Evolutionary conservation across 805 yeast species (phyloP).

Genomic region (Hanseniaspora thailandica): DNA sequence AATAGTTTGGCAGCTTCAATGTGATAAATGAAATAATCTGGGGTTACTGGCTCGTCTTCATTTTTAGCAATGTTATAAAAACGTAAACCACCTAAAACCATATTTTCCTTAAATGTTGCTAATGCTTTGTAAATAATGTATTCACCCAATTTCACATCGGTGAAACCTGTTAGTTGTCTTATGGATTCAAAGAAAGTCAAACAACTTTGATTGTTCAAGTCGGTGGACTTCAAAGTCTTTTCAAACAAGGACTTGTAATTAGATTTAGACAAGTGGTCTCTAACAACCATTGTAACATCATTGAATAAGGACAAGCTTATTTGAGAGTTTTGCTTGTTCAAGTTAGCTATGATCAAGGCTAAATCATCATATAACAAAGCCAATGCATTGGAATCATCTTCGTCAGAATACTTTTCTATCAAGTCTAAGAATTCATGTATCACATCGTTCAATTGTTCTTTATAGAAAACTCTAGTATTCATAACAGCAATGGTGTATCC

Average conservation of each 20-base stretch:
- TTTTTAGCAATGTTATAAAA: conserved; percentile 20
- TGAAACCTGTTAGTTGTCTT: not conserved
- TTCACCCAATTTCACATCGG: not conserved
- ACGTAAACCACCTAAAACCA: conserved; percentile 27
- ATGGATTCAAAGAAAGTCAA: conserved; percentile 13
- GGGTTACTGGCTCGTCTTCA: conserved; percentile 17
- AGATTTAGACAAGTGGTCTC: not conserved
- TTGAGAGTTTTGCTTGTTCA: conserved; percentile 1
- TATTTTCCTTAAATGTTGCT: conserved; percentile 22
- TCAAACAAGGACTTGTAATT: conserved; percentile 3
- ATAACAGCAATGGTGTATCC: conserved; percentile 54
- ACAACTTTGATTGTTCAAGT: conserved; percentile 6
- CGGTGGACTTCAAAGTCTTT: conserved; percentile 2
- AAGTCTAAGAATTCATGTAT: conserved; percentile 50
- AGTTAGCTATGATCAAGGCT: not conserved
- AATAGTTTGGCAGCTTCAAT: conserved; percentile 24
- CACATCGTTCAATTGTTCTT: conserved; percentile 77
- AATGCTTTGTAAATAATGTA: conserved; percentile 23
- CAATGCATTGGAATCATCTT: not conserved
- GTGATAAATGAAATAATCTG: conserved; percentile 25
- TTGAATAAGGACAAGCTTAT: conserved; percentile 6
- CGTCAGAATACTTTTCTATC: conserved; percentile 23
- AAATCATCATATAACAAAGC: conserved; percentile 2
- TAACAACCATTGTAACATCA: conserved; percentile 8
- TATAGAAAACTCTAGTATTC: conserved; percentile 68